Base-by-base conservation (phyloP, 352 stramenopile genomes). In the Thraustotheca clavata region DNA sequence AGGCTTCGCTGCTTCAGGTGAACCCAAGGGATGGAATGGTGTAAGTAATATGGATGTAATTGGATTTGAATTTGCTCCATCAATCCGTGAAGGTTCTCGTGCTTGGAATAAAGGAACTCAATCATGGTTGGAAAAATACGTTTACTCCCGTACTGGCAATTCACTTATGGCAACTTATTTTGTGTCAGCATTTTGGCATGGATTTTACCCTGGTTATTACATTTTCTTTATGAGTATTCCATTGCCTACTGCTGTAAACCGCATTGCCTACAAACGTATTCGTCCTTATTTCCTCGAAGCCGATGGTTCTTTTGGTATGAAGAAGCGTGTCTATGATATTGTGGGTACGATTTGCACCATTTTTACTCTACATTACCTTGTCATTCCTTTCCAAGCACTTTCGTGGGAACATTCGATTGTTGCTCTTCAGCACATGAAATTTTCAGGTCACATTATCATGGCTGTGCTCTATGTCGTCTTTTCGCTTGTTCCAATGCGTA, bases 31-130 rank as follows among this genome's bases (percentile, higher is more conserved):
- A 59, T 99, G 94, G 94, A 89, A 97, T 55, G 84, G 87, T 52
- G 87, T 97, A 4, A 97, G 88, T 80, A 99, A 98, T 77, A 90
- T 98, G 65, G 90, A 98, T 71, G 97, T 98, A 55, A 54, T 98
- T 26, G 77, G 83, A 67, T 98, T 98, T 61, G 96, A 98, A 74
- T 89, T 94, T 4, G 85, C 88, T 24, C 76, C 89, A 14, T 97
- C 94, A 71, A 73, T 98, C n/a, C 88, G 89, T 33, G 92, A 80
- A 8, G 67, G 83, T 39, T 94, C 87, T 48, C 81, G 91, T 31
- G 83, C 83, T 22, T 99, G 96, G 96, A 99, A 99, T 88, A 98
- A 98, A 77, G 95, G 94, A 72, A 98, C 90, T n/a, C 83, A 92
- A 71, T 78, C 84, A 49, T 98, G 94, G 94, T 79, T 98, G 41